A percentile compares a stretch with the other conserved stretches of the same genome.
Evolutionary conservation across 805 yeast species (phyloP).

Genomic region (Myxozyma kluyveri): DNA sequence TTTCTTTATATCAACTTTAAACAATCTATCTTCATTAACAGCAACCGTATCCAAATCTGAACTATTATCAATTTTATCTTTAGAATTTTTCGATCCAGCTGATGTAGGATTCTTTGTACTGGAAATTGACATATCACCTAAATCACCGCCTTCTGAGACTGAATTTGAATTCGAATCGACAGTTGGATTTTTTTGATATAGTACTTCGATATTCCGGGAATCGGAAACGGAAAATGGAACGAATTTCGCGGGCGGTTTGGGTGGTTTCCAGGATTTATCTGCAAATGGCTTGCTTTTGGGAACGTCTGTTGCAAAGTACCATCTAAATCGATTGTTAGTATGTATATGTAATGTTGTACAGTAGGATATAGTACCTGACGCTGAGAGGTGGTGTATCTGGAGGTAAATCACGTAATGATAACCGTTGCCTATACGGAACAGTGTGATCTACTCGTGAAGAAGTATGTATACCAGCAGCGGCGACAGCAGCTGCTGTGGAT

Average conservation of each 20-base stretch:
- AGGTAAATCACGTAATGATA: conserved; percentile 21
- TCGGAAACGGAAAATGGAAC: conserved; percentile 66
- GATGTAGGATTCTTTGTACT: background rate
- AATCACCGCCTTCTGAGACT: background rate
- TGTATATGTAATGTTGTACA: background rate
- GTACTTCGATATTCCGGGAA: conserved; percentile 57
- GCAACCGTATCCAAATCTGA: conserved; percentile 40
- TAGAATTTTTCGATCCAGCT: too few relatives aligned
- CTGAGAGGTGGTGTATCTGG: conserved; percentile 26
- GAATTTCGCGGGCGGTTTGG: conserved; percentile 53
- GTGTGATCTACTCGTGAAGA: conserved; percentile 15
- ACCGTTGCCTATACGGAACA: conserved; percentile 25
- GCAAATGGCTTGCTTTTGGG: conserved; percentile 24
- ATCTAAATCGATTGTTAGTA: conserved; percentile 3
- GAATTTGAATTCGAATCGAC: background rate
- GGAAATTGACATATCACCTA: background rate
- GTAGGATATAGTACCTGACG: conserved; percentile 10
- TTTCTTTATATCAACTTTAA: conserved; percentile 61
- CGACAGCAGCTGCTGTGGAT: background rate
- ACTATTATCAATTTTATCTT: conserved; percentile 3
- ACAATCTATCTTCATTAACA: conserved; percentile 79
- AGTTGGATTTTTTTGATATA: conserved; percentile 38
- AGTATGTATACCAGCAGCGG: too few relatives aligned
- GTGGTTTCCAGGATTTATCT: conserved; percentile 51
- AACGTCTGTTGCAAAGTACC: conserved; percentile 29